phyloP scores from a whole-genome alignment of 2,329 filamentous ascomycete species.

The Periconia macrospinosa region DNA sequence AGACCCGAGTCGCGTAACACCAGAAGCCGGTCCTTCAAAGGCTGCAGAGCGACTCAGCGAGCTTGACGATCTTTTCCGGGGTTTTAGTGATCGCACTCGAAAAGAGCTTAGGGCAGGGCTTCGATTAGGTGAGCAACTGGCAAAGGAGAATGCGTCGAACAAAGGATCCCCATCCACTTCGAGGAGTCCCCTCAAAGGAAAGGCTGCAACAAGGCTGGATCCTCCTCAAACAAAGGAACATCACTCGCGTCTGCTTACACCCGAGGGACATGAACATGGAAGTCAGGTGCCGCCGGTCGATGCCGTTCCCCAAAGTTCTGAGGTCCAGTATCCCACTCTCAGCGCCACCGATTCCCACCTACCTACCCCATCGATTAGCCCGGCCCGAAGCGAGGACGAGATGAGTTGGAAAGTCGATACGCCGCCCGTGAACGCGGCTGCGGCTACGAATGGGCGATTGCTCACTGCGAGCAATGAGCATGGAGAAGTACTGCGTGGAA shows the following conservation, averaged over 20 bases:
- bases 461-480: constrained; percentile 10
- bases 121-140: constrained; percentile 43
- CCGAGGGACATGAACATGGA: constrained; percentile 36
- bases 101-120: constrained; percentile 43
- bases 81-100: constrained; percentile 43
- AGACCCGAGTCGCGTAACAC: constrained; percentile 32
- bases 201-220: constrained; percentile 11
- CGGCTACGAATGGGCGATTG: constrained; percentile 2
- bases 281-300: constrained; percentile 13
- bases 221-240: constrained; percentile 27
- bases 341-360: constrained; percentile 20
- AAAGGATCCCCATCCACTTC: constrained; percentile 16
- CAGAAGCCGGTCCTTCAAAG: constrained; percentile 20
- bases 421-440: constrained; percentile 7
- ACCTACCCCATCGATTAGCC: constrained; percentile 34
- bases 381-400: constrained; percentile 29
- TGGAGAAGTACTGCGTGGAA: constrained; percentile 7
- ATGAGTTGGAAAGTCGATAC: constrained; percentile 38
- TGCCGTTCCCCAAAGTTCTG: constrained; percentile 3
- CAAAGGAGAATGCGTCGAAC: constrained; percentile 20
- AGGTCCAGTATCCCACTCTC: constrained; percentile 33
- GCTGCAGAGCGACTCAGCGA: constrained; percentile 20
- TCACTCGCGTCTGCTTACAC: constrained; percentile 36
- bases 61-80: constrained; percentile 42
- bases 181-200: constrained; percentile 20